A percentile compares a stretch with the other conserved stretches of the same genome.
Conservation (phyloP, 805 yeast species). For the Candida quercuum region DNA sequence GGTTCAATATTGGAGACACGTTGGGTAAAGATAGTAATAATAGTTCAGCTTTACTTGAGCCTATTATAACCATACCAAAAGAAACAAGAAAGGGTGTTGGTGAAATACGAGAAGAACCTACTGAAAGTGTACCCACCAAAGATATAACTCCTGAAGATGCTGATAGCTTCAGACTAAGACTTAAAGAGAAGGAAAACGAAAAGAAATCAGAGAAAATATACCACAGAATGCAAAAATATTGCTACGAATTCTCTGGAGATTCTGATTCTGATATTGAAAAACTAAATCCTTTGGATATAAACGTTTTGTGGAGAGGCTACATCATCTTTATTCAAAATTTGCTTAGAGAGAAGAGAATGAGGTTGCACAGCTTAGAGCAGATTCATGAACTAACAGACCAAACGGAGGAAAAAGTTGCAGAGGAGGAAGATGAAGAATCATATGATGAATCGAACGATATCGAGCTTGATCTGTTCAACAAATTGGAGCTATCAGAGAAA, state of each 20-base stretch:
- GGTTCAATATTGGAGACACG: constrained; percentile 42
- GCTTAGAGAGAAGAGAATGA: constrained; percentile 7
- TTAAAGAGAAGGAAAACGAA: constrained; percentile 11
- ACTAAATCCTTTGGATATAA: constrained; percentile 27
- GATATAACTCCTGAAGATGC: constrained; percentile 11
- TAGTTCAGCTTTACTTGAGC: constrained; percentile 25
- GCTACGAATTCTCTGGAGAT: constrained; percentile 37
- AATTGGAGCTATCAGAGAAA: constrained; percentile 23
- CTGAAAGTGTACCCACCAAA: background rate
- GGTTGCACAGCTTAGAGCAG: constrained; percentile 5
- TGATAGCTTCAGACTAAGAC: constrained; percentile 15
- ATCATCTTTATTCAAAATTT: constrained; percentile 15
- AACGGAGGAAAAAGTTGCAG: constrained; percentile 2
- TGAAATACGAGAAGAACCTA: constrained; percentile 12
- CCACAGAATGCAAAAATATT: constrained; percentile 32
- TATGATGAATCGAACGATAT: constrained; percentile 17
- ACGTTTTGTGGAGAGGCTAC: constrained; percentile 39
- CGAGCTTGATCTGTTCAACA: constrained; percentile 28
- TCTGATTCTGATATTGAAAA: constrained; percentile 18
- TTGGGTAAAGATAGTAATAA: constrained; percentile 30
- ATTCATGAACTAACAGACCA: constrained; percentile 2
- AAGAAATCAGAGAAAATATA: constrained; percentile 14
- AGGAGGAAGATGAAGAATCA: constrained; percentile 4
- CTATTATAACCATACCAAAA: constrained; percentile 23
- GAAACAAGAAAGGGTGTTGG: constrained; percentile 21